Evolutionary conservation across 2,329 filamentous ascomycete species (phyloP), one percentile per base, ranked within the genome.

Genomic region (Verruconis gallopava): DNA sequence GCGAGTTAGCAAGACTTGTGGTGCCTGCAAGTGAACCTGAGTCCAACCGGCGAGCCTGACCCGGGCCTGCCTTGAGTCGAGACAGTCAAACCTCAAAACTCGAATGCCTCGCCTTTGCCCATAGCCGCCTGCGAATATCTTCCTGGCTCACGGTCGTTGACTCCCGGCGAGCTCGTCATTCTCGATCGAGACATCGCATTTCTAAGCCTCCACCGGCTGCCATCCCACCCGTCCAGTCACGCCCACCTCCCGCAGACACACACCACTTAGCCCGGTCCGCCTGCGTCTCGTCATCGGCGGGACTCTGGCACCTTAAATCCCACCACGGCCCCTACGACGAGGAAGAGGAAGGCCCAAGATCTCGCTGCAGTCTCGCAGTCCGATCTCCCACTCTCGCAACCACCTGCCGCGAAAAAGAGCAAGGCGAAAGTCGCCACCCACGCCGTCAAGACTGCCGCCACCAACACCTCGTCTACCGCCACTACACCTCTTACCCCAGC

Each of bases 401-500:
- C 44, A 30, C 43, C 46, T 15, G 22, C 36, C 11, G 46, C 44
- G 40, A 48, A 47, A 25, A 35, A 32, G 11, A 45, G 18, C 14
- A 37, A 43, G 35, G 21, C 6, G 14, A 38, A 30, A 14, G 15
- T 30, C 38, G 34, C 42, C 21, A 12, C 37, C 21, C 44, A 60
- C 55, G 47, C 64, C 62, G 15, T 61, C 64, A 14, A 55, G 58
- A 18, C 56, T 57, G 28, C 22, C 15, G 18, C 19, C 17, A 15
- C 33, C 13, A 9, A 5, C n/a, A 30, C 37, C 15, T 25, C 37
- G 11, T 11, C 14, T 19, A 18, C 36, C 20, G 37, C 42, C 14
- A 20, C 42, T 17, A 22, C 37, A 33, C 40, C 46, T 30, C 42
- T 40, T 12, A 44, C 42, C 4, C 42, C 42, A 19, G 30, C 36